Evolutionary conservation across 495 filamentous ascomycete genomes (phyloP).

Genomic region (Xylaria curta): DNA sequence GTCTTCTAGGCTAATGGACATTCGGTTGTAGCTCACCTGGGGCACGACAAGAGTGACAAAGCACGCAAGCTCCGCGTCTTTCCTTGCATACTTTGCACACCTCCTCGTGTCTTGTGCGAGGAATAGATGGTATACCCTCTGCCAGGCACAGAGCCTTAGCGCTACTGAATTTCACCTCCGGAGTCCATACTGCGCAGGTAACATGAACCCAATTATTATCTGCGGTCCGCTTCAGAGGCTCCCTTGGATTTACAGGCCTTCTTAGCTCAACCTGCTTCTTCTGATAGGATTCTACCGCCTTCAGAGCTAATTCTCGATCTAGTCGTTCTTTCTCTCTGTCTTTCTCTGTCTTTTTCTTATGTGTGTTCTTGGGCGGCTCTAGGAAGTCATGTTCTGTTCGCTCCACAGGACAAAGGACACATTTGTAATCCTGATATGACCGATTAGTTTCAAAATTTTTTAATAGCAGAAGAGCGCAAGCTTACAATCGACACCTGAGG

Average conservation of each 20-base stretch:
- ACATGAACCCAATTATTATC: conserved; percentile 99
- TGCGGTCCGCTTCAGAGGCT: conserved; percentile 88
- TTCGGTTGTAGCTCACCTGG: conserved; percentile 46
- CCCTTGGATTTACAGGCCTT: conserved; percentile 82
- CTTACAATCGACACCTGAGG: conserved; percentile 84
- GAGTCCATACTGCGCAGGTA: conserved; percentile 86
- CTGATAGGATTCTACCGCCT: conserved; percentile 76
- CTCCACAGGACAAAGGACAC: conserved; percentile 84
- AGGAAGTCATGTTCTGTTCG: conserved; percentile 80
- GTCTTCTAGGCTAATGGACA: conserved; percentile 6
- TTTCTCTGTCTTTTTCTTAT: conserved; percentile 93
- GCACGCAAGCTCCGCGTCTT: conserved; percentile 75
- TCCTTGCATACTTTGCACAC: conserved; percentile 86
- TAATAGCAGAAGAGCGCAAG: conserved; percentile 17
- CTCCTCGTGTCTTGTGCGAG: conserved; percentile 69
- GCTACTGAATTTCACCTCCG: conserved; percentile 89
- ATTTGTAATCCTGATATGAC: conserved; percentile 74
- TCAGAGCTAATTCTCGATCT: conserved; percentile 79
- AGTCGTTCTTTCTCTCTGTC: conserved; percentile 86
- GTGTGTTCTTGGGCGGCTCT: conserved; percentile 79
- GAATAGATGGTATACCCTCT: conserved; percentile 85
- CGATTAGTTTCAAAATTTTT: conserved; percentile 36
- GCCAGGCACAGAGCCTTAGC: conserved; percentile 79
- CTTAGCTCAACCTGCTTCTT: conserved; percentile 81
- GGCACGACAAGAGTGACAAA: conserved; percentile 80